phyloP scores from a whole-genome alignment of 768 basidiomycete genomes.

The Lactarius quietus region DNA sequence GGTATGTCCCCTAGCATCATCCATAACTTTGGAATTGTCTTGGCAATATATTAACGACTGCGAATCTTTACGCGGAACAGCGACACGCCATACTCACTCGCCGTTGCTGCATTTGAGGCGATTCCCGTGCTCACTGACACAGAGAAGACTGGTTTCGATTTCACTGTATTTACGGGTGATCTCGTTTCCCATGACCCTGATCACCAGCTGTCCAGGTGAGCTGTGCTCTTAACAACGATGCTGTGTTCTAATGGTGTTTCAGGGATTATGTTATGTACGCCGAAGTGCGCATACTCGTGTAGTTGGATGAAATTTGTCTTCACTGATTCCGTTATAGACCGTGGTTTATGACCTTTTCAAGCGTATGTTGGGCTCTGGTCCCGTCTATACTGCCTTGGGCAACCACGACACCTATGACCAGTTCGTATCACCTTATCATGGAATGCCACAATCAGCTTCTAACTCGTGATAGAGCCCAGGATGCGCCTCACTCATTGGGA shows the following conservation, averaged over 20 bases:
- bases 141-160: constrained; percentile 55
- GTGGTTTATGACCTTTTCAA: constrained; percentile 66
- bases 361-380: constrained; percentile 55
- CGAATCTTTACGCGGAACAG: constrained; percentile 28
- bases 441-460: neutral
- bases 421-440: constrained; percentile 34
- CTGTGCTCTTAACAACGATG: neutral
- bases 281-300: constrained; percentile 44
- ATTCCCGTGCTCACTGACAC: constrained; percentile 67
- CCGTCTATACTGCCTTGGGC: constrained; percentile 72
- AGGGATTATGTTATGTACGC: constrained; percentile 60
- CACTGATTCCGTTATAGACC: constrained; percentile 39
- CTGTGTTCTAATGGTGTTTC: constrained; percentile 1
- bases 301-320: neutral
- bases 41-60: neutral
- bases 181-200: constrained; percentile 68
- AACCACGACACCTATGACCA: constrained; percentile 76
- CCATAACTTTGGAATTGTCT: neutral
- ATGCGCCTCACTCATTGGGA: constrained; percentile 56
- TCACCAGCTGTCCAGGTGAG: constrained; percentile 58
- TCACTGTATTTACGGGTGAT: constrained; percentile 70
- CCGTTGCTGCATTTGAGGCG: constrained; percentile 55
- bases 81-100: constrained; percentile 63
- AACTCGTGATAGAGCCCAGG: constrained; percentile 44
- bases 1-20: constrained; percentile 37